Base-by-base conservation (phyloP, 805 yeast species). In the Teunomyces atbi region DNA sequence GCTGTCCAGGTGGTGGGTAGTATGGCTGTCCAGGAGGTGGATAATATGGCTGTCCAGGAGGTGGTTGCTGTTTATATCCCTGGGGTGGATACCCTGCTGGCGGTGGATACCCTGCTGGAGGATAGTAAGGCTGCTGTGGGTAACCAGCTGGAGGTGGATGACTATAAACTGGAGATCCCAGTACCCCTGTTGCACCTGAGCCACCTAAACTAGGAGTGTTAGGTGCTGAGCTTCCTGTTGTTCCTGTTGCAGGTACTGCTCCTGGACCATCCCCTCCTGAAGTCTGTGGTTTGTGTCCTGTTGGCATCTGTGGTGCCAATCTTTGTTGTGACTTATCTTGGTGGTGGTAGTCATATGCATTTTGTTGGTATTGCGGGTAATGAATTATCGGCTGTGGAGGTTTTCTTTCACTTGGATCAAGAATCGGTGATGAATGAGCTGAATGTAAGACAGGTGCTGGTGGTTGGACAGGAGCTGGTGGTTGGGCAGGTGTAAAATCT, bases 1-100 rank as follows among this genome's bases (percentile, higher is more conserved):
- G 49, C 12, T 53, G 60, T 15, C 53, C 62, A 8, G 57, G 55
- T 10, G 37, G 42, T 5, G 47, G 45, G 1, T 60, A 58, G 19
- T 42, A 41, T 7, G 37, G 41, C 16, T 33, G 43, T 18, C 37
- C 37, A 4, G 45, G 45, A 10, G 42, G 48, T 8, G 47, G 52
- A n/a, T 46, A 44, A 12, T 49, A 50, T 6, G 53, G 48, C 8
- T 53, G 54, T 16, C 52, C 53, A 5, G 50, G 49, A 11, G 52
- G 47, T 2, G 50, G 53, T 18, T 44, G 44, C 8, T 36, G 23
- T 10, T 16, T 34, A 38, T 50, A 46, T 20, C 48, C 50, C 16
- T 42, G 46, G 4, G 46, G 49, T 3, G 53, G 50, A 29, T 49
- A 51, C 28, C 47, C 49, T 19, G 52, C 52, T 16, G 38, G 47